phyloP scores from a whole-genome alignment of 192 early-diverging fungal genomes.

The Gamsiella multidivaricata region DNA sequence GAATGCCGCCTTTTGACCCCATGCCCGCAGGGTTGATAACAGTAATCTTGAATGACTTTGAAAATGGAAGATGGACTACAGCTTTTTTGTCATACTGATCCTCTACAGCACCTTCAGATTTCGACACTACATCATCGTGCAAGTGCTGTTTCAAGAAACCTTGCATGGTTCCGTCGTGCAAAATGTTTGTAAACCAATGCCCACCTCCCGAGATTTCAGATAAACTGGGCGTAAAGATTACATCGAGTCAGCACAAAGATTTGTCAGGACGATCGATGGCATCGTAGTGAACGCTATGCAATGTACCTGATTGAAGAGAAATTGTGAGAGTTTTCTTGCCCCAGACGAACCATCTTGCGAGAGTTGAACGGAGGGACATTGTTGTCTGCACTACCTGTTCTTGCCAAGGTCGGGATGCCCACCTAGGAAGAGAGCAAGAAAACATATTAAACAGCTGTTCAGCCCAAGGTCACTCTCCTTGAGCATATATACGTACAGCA shows the following conservation, averaged over 20 bases:
- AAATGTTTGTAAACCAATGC: conserved; percentile 75
- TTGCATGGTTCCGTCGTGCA: conserved; percentile 64
- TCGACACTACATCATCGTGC: conserved; percentile 16
- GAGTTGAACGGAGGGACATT: conserved; percentile 82
- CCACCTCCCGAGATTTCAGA: conserved; percentile 70
- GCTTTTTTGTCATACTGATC: not conserved
- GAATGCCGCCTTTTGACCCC: conserved; percentile 73
- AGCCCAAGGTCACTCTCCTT: not conserved
- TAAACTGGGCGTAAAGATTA: conserved; percentile 53
- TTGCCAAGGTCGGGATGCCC: conserved; percentile 71
- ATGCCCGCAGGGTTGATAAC: conserved; percentile 74
- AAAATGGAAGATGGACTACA: conserved; percentile 52
- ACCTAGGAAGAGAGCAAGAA: conserved; percentile 52
- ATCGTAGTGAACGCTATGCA: no score
- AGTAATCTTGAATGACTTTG: conserved; percentile 67
- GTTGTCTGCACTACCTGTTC: conserved; percentile 71
- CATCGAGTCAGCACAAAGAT: not conserved
- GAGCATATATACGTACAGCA: conserved; percentile 54
- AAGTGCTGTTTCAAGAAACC: conserved; percentile 59
- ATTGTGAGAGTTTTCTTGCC: conserved; percentile 70
- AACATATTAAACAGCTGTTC: not conserved
- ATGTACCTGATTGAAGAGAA: conserved; percentile 58
- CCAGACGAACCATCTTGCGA: conserved; percentile 68
- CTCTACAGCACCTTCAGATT: not conserved
- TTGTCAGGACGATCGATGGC: no score